Conservation (phyloP, 768 basidiomycete genomes). For the Phanerodontia chrysosporium region DNA sequence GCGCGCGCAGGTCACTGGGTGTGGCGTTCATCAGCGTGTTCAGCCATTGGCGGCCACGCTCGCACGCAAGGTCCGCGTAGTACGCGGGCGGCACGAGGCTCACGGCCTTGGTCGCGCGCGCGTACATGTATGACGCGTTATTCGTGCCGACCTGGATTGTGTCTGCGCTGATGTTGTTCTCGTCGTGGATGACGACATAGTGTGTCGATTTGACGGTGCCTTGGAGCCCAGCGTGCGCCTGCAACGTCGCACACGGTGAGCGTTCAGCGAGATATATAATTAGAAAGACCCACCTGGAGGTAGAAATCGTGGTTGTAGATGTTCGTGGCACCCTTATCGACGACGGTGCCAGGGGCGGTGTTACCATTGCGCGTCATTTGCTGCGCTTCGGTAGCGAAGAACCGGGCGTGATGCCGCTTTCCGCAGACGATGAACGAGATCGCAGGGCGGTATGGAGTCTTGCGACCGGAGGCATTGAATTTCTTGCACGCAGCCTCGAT, state of each 20-base stretch:
- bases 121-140: constrained; percentile 68
- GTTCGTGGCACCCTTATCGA: constrained; percentile 72
- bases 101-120: constrained; percentile 80
- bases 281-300: constrained; percentile 22
- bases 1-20: constrained; percentile 25
- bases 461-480: constrained; percentile 37
- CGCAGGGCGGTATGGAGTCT: constrained; percentile 50
- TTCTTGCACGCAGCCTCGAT: constrained; percentile 59
- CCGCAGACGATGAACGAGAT: constrained; percentile 79
- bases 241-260: constrained; percentile 31
- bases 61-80: constrained; percentile 80
- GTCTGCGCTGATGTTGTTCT: constrained; percentile 64
- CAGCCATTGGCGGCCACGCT: constrained; percentile 71
- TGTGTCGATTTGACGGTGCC: constrained; percentile 72
- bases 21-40: constrained; percentile 58
- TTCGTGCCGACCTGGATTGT: constrained; percentile 72
- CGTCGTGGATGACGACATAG: constrained; percentile 78
- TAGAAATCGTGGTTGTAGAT: constrained; percentile 31
- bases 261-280: background rate
- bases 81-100: constrained; percentile 78
- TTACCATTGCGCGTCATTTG: constrained; percentile 67
- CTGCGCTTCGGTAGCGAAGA: constrained; percentile 49
- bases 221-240: constrained; percentile 73
- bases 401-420: constrained; percentile 62
- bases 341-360: constrained; percentile 74